Percentiles rank a stretch among this genome's conserved stretches.
phyloP scores from a whole-genome alignment of 805 yeast species.

The Schizosaccharomyces octosporus region DNA sequence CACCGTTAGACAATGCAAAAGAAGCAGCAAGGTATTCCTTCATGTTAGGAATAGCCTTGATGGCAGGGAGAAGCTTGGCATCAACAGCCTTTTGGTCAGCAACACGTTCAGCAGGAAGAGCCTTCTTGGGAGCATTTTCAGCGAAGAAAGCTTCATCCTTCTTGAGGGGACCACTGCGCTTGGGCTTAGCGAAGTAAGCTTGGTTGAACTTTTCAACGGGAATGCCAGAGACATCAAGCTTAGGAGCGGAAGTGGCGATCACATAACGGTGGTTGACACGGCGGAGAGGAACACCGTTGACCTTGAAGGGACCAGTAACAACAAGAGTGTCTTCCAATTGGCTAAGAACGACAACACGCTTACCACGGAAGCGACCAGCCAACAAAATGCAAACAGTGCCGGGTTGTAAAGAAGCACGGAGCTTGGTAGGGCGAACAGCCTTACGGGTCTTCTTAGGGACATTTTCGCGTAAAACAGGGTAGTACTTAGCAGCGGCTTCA shows the following conservation, averaged over 20 bases:
- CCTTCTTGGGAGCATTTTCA: constrained; percentile 53
- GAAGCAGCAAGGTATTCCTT: constrained; percentile 88
- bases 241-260: constrained; percentile 86
- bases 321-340: constrained; percentile 93
- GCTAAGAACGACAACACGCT: constrained; percentile 96
- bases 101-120: constrained; percentile 76
- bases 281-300: constrained; percentile 96
- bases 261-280: constrained; percentile 87
- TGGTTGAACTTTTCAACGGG: constrained; percentile 79
- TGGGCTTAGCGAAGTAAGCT: constrained; percentile 91
- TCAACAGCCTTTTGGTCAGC: constrained; percentile 93
- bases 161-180: constrained; percentile 55
- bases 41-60: constrained; percentile 91
- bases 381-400: constrained; percentile 92
- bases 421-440: constrained; percentile 75
- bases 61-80: constrained; percentile 71
- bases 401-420: constrained; percentile 88
- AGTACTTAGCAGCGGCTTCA: constrained; percentile 68
- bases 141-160: constrained; percentile 70
- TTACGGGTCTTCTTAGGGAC: constrained; percentile 72
- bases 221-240: constrained; percentile 48
- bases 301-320: constrained; percentile 97
- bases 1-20: constrained; percentile 94
- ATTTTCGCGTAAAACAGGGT: constrained; percentile 76
- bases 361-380: constrained; percentile 99